Evolutionary conservation across 2,329 filamentous ascomycete species (phyloP).

Genomic region (Dothideomycetidae sp.): DNA sequence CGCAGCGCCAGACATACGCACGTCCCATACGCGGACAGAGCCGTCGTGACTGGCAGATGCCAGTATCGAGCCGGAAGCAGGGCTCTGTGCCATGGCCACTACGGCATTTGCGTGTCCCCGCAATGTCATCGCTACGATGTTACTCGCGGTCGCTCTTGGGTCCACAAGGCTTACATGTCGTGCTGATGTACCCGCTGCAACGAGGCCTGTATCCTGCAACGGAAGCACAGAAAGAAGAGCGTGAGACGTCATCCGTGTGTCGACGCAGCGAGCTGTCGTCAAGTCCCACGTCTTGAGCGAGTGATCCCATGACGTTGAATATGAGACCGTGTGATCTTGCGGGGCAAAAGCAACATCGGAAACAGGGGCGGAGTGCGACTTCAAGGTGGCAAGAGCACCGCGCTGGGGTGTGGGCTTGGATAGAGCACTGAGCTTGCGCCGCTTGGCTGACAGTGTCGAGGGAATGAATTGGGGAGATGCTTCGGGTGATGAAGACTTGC

Average conservation of each 20-base stretch:
- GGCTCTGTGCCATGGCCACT: constrained; percentile 43
- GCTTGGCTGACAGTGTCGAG: constrained; percentile 51
- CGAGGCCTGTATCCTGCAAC: constrained; percentile 48
- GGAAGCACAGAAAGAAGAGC: constrained; percentile 67
- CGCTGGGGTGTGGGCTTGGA: constrained; percentile 48
- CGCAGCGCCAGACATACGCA: constrained; percentile 35
- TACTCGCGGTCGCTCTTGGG: constrained; percentile 61
- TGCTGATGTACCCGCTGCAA: constrained; percentile 66
- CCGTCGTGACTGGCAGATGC: constrained; percentile 86
- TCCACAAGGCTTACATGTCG: constrained; percentile 89
- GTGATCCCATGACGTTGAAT: constrained; percentile 85
- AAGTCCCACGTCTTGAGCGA: constrained; percentile 83
- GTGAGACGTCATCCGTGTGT: constrained; percentile 70
- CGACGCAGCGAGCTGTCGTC: constrained; percentile 62
- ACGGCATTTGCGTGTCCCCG: constrained; percentile 71
- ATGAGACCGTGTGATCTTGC: constrained; percentile 72
- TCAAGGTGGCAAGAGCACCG: constrained; percentile 62
- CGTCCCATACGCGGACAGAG: constrained; percentile 87
- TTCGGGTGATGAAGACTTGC: constrained; percentile 59
- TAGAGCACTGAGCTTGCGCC: constrained; percentile 50
- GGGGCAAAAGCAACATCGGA: constrained; percentile 76
- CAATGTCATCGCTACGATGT: constrained; percentile 77
- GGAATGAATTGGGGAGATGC: constrained; percentile 58
- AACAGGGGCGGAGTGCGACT: constrained; percentile 58
- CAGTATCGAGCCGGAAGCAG: constrained; percentile 56